phyloP scores from a whole-genome alignment of 345 rosid species.

The Arabis alpina region DNA sequence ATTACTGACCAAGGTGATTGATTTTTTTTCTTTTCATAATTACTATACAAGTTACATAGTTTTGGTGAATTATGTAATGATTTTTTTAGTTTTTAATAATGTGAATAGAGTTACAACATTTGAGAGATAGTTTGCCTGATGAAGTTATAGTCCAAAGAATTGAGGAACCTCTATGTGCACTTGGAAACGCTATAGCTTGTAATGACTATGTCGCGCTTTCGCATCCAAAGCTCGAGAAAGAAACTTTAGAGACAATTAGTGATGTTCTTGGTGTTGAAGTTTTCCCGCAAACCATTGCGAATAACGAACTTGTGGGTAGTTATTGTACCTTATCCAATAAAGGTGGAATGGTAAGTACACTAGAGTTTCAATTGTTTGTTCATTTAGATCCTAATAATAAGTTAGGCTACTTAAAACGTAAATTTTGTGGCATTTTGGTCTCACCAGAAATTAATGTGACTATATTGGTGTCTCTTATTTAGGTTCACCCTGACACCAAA shows the following conservation, averaged over 20 bases:
- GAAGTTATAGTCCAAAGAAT: constrained; percentile 75
- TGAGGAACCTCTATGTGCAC: constrained; percentile 79
- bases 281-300: constrained; percentile 77
- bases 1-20: constrained; percentile 79
- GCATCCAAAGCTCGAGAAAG: constrained; percentile 85
- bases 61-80: neutral
- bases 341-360: constrained; percentile 78
- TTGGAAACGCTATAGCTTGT: constrained; percentile 84
- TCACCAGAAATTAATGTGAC: neutral
- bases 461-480: neutral
- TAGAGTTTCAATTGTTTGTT: no score
- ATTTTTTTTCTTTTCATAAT: neutral
- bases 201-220: constrained; percentile 83
- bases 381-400: no score
- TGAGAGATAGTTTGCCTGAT: constrained; percentile 86
- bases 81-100: neutral
- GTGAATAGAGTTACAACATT: constrained; percentile 72
- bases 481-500: constrained; percentile 46
- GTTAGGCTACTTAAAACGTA: no score
- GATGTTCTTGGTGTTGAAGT: constrained; percentile 92
- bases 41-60: constrained; percentile 8
- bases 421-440: neutral
- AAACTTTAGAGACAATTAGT: constrained; percentile 73
- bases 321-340: constrained; percentile 72
- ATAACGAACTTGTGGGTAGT: constrained; percentile 85